phyloP scores from a whole-genome alignment of 805 yeast genomes.

The Myxozyma udenii region DNA sequence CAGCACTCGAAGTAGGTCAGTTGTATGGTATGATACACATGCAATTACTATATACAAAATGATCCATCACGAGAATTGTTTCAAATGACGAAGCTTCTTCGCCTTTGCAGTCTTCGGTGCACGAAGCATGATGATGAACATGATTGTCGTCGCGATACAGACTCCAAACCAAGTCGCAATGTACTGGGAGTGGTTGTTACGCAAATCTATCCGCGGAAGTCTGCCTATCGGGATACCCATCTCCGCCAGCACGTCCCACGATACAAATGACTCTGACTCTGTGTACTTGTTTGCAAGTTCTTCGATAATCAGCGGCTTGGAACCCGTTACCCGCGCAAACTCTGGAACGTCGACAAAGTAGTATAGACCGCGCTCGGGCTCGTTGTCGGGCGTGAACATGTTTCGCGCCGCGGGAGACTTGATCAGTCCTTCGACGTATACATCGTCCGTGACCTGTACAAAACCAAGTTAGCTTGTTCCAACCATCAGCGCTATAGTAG shows the following conservation, averaged over 20 bases:
- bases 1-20: too few relatives aligned
- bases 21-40: too few relatives aligned
- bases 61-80: conserved; percentile 15
- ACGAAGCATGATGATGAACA: conserved; percentile 54
- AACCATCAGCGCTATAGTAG: not conserved
- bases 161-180: conserved; percentile 94
- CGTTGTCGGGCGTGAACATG: conserved; percentile 67
- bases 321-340: conserved; percentile 66
- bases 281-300: conserved; percentile 51
- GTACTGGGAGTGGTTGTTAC: conserved; percentile 89
- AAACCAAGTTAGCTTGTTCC: not conserved
- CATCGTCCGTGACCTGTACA: conserved; percentile 58
- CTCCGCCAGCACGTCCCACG: conserved; percentile 49
- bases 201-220: conserved; percentile 71
- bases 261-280: conserved; percentile 18
- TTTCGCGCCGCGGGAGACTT: conserved; percentile 48
- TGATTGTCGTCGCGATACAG: conserved; percentile 65
- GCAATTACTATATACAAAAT: too few relatives aligned
- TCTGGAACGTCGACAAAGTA: conserved; percentile 76
- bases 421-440: conserved; percentile 69
- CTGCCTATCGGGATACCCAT: conserved; percentile 92
- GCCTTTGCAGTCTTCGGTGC: conserved; percentile 36
- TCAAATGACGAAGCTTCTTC: conserved; percentile 18
- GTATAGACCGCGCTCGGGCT: conserved; percentile 64
- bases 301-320: conserved; percentile 74